phyloP scores from a whole-genome alignment of 2,329 filamentous ascomycete species.

The Pseudogymnoascus sp. region DNA sequence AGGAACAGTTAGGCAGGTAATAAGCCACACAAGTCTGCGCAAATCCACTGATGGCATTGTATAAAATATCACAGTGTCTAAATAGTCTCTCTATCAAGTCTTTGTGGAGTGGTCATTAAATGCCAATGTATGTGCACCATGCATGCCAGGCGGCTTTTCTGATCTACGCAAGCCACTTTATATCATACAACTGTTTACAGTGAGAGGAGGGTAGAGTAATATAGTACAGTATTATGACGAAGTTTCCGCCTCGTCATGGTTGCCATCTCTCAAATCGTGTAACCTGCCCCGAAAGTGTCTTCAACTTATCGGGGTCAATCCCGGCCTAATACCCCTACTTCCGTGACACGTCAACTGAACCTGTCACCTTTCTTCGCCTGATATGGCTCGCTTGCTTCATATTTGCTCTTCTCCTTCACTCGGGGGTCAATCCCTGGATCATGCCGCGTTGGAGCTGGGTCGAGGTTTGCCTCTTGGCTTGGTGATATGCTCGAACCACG shows the following conservation, averaged over 20 bases:
- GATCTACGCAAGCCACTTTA: background rate
- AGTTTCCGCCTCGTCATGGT: background rate
- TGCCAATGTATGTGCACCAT: background rate
- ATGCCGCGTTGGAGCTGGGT: conserved; percentile 81
- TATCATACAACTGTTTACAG: background rate
- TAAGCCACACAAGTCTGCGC: background rate
- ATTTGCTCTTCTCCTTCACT: conserved; percentile 75
- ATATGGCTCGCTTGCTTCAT: conserved; percentile 71
- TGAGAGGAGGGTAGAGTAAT: background rate
- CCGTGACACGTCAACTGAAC: conserved; percentile 47
- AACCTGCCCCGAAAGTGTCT: background rate
- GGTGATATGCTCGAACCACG: conserved; percentile 53
- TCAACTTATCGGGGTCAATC: background rate
- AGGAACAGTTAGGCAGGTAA: too few species aligned
- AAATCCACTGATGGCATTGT: background rate
- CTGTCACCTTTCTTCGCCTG: conserved; percentile 75
- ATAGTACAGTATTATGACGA: background rate
- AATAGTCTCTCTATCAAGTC: background rate
- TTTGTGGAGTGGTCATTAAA: background rate
- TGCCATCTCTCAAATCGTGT: background rate
- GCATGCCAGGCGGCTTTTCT: background rate
- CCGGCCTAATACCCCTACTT: background rate
- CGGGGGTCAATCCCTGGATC: conserved; percentile 61
- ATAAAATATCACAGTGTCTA: background rate
- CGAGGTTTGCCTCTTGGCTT: conserved; percentile 61